Conservation (phyloP, 495 filamentous ascomycete species). For the Hypomontagnella submonticulosa region DNA sequence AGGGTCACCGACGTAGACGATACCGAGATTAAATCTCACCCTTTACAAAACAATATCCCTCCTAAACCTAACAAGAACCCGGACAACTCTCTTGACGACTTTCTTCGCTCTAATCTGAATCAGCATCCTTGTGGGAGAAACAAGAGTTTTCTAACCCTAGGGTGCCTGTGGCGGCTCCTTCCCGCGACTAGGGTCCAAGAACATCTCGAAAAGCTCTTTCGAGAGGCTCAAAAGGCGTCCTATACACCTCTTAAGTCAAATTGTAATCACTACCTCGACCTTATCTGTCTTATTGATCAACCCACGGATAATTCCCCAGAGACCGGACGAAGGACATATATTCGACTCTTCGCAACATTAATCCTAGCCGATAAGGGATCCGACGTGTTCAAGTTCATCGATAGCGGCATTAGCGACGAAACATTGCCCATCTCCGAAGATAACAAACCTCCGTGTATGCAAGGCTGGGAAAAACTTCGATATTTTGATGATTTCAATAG, state of each 20-base stretch:
- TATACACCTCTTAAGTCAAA: neutral
- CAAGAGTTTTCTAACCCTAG: constrained; percentile 2
- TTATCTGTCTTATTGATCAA: no score
- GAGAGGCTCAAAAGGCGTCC: constrained; percentile 1
- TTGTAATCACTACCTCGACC: constrained; percentile 3
- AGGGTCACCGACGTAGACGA: no score
- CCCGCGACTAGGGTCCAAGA: neutral
- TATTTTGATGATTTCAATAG: constrained; percentile 4
- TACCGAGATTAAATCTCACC: no score
- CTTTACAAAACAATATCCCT: no score
- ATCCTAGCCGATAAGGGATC: constrained; percentile 3
- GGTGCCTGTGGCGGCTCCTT: neutral
- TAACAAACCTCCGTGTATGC: neutral
- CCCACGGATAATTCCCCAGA: no score
- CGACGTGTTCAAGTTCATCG: constrained; percentile 24
- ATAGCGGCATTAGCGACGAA: constrained; percentile 2
- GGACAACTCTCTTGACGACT: no score
- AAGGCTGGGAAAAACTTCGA: neutral
- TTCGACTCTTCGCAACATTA: constrained; percentile 19
- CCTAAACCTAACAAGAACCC: no score
- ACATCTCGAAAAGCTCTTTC: neutral
- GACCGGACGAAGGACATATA: neutral
- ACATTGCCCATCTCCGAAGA: neutral
- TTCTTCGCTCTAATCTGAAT: neutral
- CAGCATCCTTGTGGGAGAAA: neutral